Conservation (phyloP, 176 grass and related monocot genomes). For the Oryza glaberrima region DNA sequence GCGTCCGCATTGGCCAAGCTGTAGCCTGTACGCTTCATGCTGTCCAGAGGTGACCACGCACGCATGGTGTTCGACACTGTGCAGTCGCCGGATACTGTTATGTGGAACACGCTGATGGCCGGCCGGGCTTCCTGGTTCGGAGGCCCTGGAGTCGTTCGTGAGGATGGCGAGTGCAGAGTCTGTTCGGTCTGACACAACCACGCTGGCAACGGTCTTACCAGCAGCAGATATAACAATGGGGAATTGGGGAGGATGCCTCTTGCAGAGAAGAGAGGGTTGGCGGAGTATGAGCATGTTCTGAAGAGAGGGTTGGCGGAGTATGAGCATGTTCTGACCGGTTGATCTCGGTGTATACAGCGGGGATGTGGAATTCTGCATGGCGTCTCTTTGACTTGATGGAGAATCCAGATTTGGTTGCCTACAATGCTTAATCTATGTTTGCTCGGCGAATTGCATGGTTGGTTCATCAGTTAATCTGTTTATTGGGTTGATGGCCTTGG, state of each 20-base stretch:
- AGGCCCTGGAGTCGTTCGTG: constrained; percentile 58
- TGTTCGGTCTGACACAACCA: constrained; percentile 59
- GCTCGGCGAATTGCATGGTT: constrained; percentile 58
- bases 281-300: constrained; percentile 15
- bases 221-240: constrained; percentile 48
- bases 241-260: constrained; percentile 24
- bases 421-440: constrained; percentile 62
- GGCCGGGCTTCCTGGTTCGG: constrained; percentile 45
- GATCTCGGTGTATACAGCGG: constrained; percentile 48
- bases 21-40: constrained; percentile 56
- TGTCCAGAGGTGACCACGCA: constrained; percentile 55
- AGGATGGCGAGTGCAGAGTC: constrained; percentile 50
- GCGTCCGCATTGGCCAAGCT: constrained; percentile 52
- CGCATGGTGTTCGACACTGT: constrained; percentile 75
- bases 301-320: neutral
- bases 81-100: constrained; percentile 52
- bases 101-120: constrained; percentile 74
- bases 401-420: constrained; percentile 61
- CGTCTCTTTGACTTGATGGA: constrained; percentile 64
- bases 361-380: constrained; percentile 35
- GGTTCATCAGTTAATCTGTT: constrained; percentile 64
- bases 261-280: constrained; percentile 42
- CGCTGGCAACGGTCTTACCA: constrained; percentile 65
- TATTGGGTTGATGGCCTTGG: constrained; percentile 42
- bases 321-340: constrained; percentile 64